These are phyloP conservation scores for Lactifluus hygrophoroides DNA, from an alignment of 768 basidiomycete genomes.

Conservation along the genomic window DNA sequence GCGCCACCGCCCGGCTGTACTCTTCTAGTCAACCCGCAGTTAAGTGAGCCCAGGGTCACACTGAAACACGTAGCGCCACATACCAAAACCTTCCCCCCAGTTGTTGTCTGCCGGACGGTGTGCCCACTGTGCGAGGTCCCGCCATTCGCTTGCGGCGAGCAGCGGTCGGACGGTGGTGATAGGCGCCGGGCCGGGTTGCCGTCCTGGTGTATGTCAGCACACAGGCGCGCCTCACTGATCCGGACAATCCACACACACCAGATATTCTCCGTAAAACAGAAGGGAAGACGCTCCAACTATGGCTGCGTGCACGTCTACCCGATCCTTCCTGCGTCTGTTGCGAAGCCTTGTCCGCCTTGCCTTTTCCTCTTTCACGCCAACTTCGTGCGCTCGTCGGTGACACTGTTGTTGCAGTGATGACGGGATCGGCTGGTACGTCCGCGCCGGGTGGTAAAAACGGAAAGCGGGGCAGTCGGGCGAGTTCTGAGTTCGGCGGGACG, in stretches of 20 bases:
- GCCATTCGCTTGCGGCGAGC: conserved; percentile 37
- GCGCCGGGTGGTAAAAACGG: conserved; percentile 8
- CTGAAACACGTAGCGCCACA: background rate
- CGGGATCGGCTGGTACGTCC: conserved; percentile 8
- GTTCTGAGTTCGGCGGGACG: conserved; percentile 13
- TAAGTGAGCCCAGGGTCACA: background rate
- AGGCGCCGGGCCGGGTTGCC: conserved; percentile 11
- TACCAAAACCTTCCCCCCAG: conserved; percentile 27
- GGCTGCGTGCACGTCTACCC: background rate
- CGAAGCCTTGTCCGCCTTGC: background rate
- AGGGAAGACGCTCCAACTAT: conserved; percentile 10
- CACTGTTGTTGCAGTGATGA: background rate
- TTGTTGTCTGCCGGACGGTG: conserved; percentile 33
- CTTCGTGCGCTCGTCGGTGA: background rate
- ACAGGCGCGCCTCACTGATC: no score
- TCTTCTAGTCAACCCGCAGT: background rate
- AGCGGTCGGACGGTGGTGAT: background rate
- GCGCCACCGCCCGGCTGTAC: background rate
- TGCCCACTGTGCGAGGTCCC: conserved; percentile 47
- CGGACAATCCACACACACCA: conserved; percentile 10
- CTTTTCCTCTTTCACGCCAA: conserved; percentile 3
- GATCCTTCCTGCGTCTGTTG: conserved; percentile 6
- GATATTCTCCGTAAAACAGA: conserved; percentile 13
- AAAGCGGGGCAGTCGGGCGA: conserved; percentile 10
- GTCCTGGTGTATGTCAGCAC: no score